Evolutionary conservation across 768 basidiomycete species (phyloP).

Genomic region (Hortiboletus flavorubellus): DNA sequence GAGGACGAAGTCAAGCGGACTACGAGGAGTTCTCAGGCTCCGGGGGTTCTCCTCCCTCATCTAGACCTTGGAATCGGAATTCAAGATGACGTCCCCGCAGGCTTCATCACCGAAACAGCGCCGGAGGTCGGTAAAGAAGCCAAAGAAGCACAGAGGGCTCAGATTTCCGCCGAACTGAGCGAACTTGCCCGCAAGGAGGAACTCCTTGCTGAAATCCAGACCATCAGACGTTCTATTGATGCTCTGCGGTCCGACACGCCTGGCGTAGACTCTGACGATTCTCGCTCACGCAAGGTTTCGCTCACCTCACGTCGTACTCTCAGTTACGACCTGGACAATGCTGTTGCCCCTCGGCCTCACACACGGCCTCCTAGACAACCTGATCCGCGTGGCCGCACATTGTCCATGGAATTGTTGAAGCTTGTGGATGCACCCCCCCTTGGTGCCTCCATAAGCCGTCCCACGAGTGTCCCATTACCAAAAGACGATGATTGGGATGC

Average conservation of each 20-base stretch:
- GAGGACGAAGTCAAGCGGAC: constrained; percentile 60
- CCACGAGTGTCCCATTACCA: constrained; percentile 64
- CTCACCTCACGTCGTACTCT: constrained; percentile 65
- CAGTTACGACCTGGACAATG: constrained; percentile 59
- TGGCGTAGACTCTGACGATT: constrained; percentile 43
- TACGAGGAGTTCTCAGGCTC: constrained; percentile 46
- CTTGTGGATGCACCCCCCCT: constrained; percentile 41
- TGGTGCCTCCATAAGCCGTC: constrained; percentile 59
- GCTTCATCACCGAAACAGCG: constrained; percentile 55
- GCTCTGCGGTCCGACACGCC: constrained; percentile 70
- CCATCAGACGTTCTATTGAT: constrained; percentile 76
- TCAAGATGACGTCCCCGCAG: constrained; percentile 68
- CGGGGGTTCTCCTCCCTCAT: constrained; percentile 55
- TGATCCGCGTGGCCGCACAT: constrained; percentile 66
- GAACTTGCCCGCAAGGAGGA: constrained; percentile 67
- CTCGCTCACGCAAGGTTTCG: constrained; percentile 62
- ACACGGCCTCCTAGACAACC: constrained; percentile 66
- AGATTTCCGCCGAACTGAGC: constrained; percentile 41
- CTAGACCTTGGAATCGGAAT: constrained; percentile 76
- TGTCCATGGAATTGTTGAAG: constrained; percentile 67
- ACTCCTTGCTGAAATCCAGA: constrained; percentile 73
- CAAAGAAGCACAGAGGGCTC: constrained; percentile 32
- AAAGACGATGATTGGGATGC: constrained; percentile 80
- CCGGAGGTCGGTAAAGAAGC: constrained; percentile 27
- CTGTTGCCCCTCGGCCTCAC: constrained; percentile 52